These are phyloP conservation scores for Crassisporium funariophilum DNA, from an alignment of 768 basidiomycete species.

Conservation along the genomic window DNA sequence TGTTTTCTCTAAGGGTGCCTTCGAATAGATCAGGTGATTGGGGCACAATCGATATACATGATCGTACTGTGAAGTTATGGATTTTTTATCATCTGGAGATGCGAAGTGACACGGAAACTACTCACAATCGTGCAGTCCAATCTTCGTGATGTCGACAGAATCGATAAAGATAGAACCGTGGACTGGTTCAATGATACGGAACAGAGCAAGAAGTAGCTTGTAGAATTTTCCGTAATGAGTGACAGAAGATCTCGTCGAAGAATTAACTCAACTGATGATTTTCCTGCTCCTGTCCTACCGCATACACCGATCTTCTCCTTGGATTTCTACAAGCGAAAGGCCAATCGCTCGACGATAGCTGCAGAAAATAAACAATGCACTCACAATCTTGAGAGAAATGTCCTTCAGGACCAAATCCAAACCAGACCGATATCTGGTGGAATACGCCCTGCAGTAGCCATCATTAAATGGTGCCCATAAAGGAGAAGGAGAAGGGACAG, in stretches of 20 bases:
- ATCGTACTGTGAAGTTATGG: slow-evolving; percentile 56
- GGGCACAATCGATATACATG: slow-evolving; percentile 83
- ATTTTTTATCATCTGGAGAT: slow-evolving; percentile 1
- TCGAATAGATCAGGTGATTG: slow-evolving; percentile 75
- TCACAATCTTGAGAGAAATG: slow-evolving; percentile 69
- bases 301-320: slow-evolving; percentile 90
- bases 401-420: slow-evolving; percentile 80
- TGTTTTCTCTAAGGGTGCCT: slow-evolving; percentile 80
- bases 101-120: slow-evolving; percentile 3
- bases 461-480: slow-evolving; percentile 2
- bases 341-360: slow-evolving; percentile 4
- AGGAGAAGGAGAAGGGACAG: slow-evolving; percentile 22
- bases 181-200: slow-evolving; percentile 75
- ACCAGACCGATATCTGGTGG: slow-evolving; percentile 77
- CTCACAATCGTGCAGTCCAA: slow-evolving; percentile 75
- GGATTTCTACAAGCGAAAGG: slow-evolving; percentile 48
- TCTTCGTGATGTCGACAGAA: slow-evolving; percentile 71
- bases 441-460: slow-evolving; percentile 54
- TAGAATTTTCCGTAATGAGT: slow-evolving; percentile 2
- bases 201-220: slow-evolving; percentile 74
- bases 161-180: slow-evolving; percentile 73
- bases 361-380: slow-evolving; percentile 19
- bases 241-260: background rate
- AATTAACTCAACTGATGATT: slow-evolving; percentile 60
- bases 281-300: slow-evolving; percentile 81